phyloP scores from a whole-genome alignment of 179 eudicot genomes.

The Silene vulgaris region DNA sequence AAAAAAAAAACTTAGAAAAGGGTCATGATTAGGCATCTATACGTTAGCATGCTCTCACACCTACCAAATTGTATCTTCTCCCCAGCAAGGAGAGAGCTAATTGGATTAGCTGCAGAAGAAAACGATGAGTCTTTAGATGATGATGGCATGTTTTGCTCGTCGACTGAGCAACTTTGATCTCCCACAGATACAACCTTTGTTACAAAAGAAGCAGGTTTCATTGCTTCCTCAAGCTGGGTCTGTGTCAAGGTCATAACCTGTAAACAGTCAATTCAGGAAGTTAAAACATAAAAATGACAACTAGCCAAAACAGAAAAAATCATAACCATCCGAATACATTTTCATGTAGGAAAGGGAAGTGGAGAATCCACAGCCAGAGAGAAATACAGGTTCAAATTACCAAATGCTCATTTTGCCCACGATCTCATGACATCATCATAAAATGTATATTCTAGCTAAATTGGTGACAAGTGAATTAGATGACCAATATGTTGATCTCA shows the following conservation, averaged over 20 bases:
- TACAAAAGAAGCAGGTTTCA: slow-evolving; percentile 70
- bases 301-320: neutral
- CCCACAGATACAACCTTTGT: slow-evolving; percentile 37
- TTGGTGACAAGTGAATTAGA: neutral
- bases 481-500: neutral
- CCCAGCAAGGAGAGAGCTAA: slow-evolving; percentile 92
- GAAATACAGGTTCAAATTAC: neutral
- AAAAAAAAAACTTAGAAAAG: slow-evolving; percentile 21
- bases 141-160: slow-evolving; percentile 44
- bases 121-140: slow-evolving; percentile 58
- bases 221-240: slow-evolving; percentile 84
- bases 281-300: neutral
- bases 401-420: slow-evolving; percentile 3
- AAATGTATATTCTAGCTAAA: neutral
- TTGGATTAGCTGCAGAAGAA: slow-evolving; percentile 65
- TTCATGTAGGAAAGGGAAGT: neutral
- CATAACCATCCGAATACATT: neutral
- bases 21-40: neutral
- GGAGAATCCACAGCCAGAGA: neutral
- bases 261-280: slow-evolving; percentile 18
- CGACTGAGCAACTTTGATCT: slow-evolving; percentile 37
- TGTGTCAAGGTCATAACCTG: slow-evolving; percentile 87
- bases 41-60: slow-evolving; percentile 19
- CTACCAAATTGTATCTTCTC: slow-evolving; percentile 95
- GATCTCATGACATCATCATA: neutral